These are phyloP conservation scores for Atractiella rhizophila DNA, from an alignment of 768 basidiomycete genomes.

Conservation along the genomic window DNA sequence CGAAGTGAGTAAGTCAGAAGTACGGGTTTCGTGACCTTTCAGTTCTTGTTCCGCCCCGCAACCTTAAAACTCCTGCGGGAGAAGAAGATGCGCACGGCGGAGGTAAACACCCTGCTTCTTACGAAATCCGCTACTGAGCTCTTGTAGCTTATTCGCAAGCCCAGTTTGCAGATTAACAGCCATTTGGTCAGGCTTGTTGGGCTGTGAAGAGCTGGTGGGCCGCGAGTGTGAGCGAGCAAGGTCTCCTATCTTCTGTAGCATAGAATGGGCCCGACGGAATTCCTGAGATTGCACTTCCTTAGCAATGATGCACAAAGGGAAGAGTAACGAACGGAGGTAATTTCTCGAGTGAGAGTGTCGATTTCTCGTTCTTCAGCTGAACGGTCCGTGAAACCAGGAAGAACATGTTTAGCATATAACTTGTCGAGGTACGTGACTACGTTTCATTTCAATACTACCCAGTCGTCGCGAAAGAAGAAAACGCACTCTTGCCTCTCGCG, in stretches of 20 bases:
- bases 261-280: conserved; percentile 32
- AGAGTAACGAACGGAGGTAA: conserved; percentile 52
- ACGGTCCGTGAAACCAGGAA: conserved; percentile 91
- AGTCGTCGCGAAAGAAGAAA: too few relatives aligned
- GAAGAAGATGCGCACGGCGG: conserved; percentile 64
- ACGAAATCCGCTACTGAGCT: conserved; percentile 66
- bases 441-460: too few relatives aligned
- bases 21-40: too few relatives aligned
- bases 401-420: conserved; percentile 79
- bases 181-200: too few relatives aligned
- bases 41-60: too few relatives aligned
- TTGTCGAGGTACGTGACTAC: conserved; percentile 82
- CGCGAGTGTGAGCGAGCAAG: too few relatives aligned
- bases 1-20: too few relatives aligned
- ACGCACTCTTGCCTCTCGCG: too few relatives aligned
- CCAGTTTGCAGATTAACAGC: conserved; percentile 87
- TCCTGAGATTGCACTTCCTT: too few relatives aligned
- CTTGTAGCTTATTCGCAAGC: conserved; percentile 86
- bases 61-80: background rate
- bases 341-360: conserved; percentile 52
- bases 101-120: conserved; percentile 97
- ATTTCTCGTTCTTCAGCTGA: conserved; percentile 83
- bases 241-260: conserved; percentile 47
- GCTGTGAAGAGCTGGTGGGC: too few relatives aligned
- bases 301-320: conserved; percentile 18